Percentiles rank a stretch among this genome's conserved stretches.
Evolutionary conservation across 2,329 filamentous ascomycete species (phyloP).

Genomic region (Hypoxylon sp.): DNA sequence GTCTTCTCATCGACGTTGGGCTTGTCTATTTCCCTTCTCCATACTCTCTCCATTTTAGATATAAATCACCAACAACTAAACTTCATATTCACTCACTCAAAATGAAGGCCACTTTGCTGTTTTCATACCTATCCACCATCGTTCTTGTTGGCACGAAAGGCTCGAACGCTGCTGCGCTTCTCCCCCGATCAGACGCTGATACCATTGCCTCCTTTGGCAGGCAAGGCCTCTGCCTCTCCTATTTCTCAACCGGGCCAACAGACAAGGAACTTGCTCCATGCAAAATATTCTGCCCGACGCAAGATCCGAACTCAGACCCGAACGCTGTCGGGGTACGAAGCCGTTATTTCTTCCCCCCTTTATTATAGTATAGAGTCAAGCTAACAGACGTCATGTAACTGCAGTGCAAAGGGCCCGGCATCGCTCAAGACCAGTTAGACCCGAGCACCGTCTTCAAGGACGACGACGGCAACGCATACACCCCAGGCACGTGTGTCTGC

Average conservation of each 20-base stretch:
- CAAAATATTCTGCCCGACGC: conserved; percentile 29
- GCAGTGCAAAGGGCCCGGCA: conserved; percentile 34
- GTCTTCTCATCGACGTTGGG: background rate
- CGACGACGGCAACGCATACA: conserved; percentile 40
- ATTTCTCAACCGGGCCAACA: conserved; percentile 25
- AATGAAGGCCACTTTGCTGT: conserved; percentile 24
- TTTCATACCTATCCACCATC: conserved; percentile 19
- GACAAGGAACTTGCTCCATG: conserved; percentile 40
- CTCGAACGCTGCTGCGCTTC: conserved; percentile 16
- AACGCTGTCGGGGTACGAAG: conserved; percentile 36
- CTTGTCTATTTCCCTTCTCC: background rate
- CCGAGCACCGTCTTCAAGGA: conserved; percentile 30
- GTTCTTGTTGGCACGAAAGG: conserved; percentile 11
- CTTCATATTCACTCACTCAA: conserved; percentile 3
- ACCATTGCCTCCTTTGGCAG: conserved; percentile 40
- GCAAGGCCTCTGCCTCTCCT: conserved; percentile 41
- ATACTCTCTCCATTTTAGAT: background rate
- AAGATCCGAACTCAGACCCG: conserved; percentile 31
- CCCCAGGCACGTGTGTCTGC: conserved; percentile 35
- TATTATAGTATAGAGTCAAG: background rate
- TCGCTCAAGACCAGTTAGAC: conserved; percentile 28
- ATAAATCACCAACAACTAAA: background rate
- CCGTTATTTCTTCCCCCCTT: background rate
- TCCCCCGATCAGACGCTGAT: conserved; percentile 33
- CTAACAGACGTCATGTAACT: conserved; percentile 11